Base-by-base conservation (phyloP, 768 basidiomycete genomes). In the Suillus weaverae region DNA sequence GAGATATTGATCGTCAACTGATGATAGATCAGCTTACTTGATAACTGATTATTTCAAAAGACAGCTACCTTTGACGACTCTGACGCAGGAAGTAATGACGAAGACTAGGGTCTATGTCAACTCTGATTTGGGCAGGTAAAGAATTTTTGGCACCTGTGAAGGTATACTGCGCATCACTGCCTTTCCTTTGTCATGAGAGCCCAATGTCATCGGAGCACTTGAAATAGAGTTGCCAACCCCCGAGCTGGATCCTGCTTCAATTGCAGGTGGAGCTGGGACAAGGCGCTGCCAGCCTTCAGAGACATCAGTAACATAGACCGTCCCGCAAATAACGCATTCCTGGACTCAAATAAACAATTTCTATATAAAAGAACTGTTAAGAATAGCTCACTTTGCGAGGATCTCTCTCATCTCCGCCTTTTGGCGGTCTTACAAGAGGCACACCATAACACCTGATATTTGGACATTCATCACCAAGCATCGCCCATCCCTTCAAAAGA, bases 391-490 rank as follows among this genome's bases (percentile, higher is more conserved):
- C 92, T 83, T 89, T 92, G 66, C 84, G 80, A 22, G 86, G 86
- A 76, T 90, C 85, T 69, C 85, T 86, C 65, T 81, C 84, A 20
- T 81, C 81, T 6, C 85, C 84, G 18, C 79, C 68, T 73, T 85
- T 90, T 22, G 92, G 91, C 44, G 89, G 89, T 59, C 92, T 81
- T 65, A 95, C 89, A 16, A 95, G 85, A n/a, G 94, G 94, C 7
- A 94, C 81, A 14, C 92, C 92, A 75, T 86, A 89, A 71, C 94
- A 95, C 30, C 77, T 73, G 5, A 72, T 68, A 69, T 85, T 89
- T 0, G 86, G 85, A 71, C 94, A 95, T 77, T 94, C 92, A 43
- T 95, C 92, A 30, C 83, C 91, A n/a, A 95, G 81, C 90, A 95
- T 92, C 0, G 94, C 87, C 91, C 92, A 95, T 46, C 91, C 94